Base-by-base conservation (phyloP, 2,329 filamentous ascomycete genomes). In the Verticillium isaacii region DNA sequence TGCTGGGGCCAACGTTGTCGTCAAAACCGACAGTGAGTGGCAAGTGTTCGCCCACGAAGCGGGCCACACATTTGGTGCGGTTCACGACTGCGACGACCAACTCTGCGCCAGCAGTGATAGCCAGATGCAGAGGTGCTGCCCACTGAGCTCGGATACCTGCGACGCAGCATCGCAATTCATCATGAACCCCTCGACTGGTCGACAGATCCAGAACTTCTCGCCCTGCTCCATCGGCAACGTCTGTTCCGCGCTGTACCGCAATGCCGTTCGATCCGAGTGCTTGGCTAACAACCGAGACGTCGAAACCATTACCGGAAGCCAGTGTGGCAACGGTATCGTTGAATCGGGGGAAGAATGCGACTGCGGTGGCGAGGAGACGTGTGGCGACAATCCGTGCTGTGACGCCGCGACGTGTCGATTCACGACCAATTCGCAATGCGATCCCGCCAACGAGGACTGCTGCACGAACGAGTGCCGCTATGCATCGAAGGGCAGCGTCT, bases 241-340 rank as follows among this genome's bases (percentile, higher is more conserved):
- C 64, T 99, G 95, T 78, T 91, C 90, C 6, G 93, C 92, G 34
- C 82, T 99, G 66, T 87, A 85, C 59, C 86, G 89, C 65, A 89
- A 90, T 70, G 90, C 88, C 64, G 89, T 96, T 73, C 89, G 91
- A 65, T 87, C 87, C 0, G 77, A 72, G 32, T 99, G 95, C 74
- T 80, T 99, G 54, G 89, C 87, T n/a, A 88, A 91, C 74, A 99
- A 99, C 80, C 87, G 85, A 68, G 88, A 91, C 66, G 87, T 99
- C 56, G 84, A 85, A 36, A 95, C 90, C 32, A 91, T 96, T 68
- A 89, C 88, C 0, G 91, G 90, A 60, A 89, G 89, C 68, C 89
- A 93, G 72, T 99, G 95, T 75, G 95, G 95, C 62, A 99, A 99
- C 75, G 95, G 95, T 60, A 98, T 99, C 66, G 95, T 99, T 58